Base-by-base conservation (phyloP, 2,329 filamentous ascomycete species). In the Botrytis porri region DNA sequence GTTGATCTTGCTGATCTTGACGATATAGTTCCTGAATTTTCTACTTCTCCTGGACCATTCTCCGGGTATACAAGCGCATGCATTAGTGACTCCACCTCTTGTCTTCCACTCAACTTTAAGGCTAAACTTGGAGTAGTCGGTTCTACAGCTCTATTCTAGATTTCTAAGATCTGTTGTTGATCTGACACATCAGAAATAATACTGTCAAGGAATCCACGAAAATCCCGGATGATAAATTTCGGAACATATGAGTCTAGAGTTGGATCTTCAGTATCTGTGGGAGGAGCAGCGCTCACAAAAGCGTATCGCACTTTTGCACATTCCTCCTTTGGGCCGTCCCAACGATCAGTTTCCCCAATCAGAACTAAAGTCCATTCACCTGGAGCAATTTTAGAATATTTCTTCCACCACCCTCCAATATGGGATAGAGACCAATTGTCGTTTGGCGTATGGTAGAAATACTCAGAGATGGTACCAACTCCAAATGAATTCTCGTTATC, bases 51-150 rank as follows among this genome's bases (percentile, higher is more conserved):
- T n/a, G 6, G 0, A 22, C 37, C 12, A 7, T 12, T 25, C 22
- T n/a, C 37, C 1, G 48, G 14, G 25, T 65, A 71, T 2, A 45
- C 7, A 25, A 66, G n/a, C 51, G 54, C 41, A 41, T 32, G 63
- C 10, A 72, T 35, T 25, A 72, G 35, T 25, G 63, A 69, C 43
- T 72, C 70, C 6, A 72, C 41, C 20, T 72, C 62, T 29, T 43
- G 29, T 32, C 18, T 61, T 16, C 5, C 25, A 45, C 41, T 37
- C 63, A 69, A 16, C 10, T 35, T 61, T 8, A 60, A 7, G 22
- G 41, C 22, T 35, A 4, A 6, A 39, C 12, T n/a, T 14, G 39
- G 3, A 45, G 4, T 6, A 37, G 3, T 32, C 12, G 39, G 51
- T 48, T 7, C 48, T 35, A 39, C 37, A 48, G 62, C 54, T 16